Conservation (phyloP, 2,329 filamentous ascomycete species). For the Didymella keratinophila region DNA sequence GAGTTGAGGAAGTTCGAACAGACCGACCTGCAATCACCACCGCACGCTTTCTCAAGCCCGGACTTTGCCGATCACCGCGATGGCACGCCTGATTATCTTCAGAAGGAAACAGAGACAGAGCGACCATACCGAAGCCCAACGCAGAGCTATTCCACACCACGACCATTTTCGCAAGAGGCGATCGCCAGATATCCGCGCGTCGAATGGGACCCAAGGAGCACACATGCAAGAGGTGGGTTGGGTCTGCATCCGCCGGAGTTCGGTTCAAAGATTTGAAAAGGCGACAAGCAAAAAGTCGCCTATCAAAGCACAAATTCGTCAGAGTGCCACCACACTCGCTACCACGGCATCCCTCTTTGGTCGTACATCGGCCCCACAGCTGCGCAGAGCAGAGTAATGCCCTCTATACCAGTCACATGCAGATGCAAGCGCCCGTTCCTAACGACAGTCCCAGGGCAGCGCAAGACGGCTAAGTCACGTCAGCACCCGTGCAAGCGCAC, state of each 20-base stretch:
- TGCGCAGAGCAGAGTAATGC: neutral
- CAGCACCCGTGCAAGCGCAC: neutral
- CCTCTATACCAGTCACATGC: neutral
- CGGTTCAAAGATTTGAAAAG: slow-evolving; percentile 42
- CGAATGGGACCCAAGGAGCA: slow-evolving; percentile 49
- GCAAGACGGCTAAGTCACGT: neutral
- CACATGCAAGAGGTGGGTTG: slow-evolving; percentile 51
- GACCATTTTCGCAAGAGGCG: slow-evolving; percentile 43
- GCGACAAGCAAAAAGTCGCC: neutral
- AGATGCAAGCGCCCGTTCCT: neutral
- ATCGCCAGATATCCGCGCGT: slow-evolving; percentile 28
- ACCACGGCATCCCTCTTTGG: neutral
- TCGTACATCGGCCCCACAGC: neutral
- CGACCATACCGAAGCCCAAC: slow-evolving; percentile 50
- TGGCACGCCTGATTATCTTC: slow-evolving; percentile 48
- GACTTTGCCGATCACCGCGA: slow-evolving; percentile 31
- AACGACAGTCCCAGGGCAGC: neutral
- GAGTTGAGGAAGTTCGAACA: slow-evolving; percentile 48
- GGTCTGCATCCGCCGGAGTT: slow-evolving; percentile 49
- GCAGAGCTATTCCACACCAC: slow-evolving; percentile 54
- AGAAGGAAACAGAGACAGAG: slow-evolving; percentile 42
- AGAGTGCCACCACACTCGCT: neutral
- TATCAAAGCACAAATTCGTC: neutral
- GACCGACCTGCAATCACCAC: slow-evolving; percentile 35
- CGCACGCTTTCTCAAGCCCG: slow-evolving; percentile 39